A percentile compares a stretch with the other conserved stretches of the same genome.
phyloP scores from a whole-genome alignment of 345 rosid species.

The Reutealis trisperma region DNA sequence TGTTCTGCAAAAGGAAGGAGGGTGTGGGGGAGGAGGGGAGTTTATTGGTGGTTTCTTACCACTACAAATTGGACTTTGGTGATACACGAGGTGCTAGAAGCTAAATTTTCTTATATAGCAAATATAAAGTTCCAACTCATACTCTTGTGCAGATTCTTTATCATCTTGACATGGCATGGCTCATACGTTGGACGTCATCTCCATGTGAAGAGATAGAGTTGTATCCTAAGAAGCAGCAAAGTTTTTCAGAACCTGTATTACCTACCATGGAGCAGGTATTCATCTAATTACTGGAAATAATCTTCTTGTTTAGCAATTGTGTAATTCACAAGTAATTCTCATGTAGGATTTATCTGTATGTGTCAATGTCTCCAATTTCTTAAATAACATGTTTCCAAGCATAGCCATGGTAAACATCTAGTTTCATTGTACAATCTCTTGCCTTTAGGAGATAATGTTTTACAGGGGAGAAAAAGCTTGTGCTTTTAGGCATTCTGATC shows the following conservation, averaged over 20 bases:
- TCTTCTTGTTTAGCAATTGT: neutral
- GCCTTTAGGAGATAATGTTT: neutral
- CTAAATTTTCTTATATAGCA: neutral
- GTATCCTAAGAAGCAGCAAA: constrained; percentile 41
- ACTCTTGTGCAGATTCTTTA: constrained; percentile 64
- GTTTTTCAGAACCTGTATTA: constrained; percentile 50
- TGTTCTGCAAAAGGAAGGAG: neutral
- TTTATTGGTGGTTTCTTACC: neutral
- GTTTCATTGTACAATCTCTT: neutral
- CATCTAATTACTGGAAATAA: neutral
- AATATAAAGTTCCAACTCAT: neutral
- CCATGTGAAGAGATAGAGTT: constrained; percentile 38
- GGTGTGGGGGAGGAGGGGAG: neutral
- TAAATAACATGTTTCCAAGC: neutral
- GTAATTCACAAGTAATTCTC: neutral
- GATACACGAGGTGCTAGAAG: neutral
- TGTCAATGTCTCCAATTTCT: neutral
- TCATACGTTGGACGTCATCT: constrained; percentile 68
- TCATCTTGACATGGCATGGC: constrained; percentile 90
- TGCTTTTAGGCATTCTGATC: neutral
- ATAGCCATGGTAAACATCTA: neutral
- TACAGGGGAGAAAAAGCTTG: neutral
- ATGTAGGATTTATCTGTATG: neutral
- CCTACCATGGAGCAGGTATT: constrained; percentile 74
- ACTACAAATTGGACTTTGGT: neutral